Percentiles rank a stretch among this genome's conserved stretches.
These are phyloP conservation scores for Ajuga chamaepitys DNA, from an alignment of 257 asterid species.

Conservation along the genomic window DNA sequence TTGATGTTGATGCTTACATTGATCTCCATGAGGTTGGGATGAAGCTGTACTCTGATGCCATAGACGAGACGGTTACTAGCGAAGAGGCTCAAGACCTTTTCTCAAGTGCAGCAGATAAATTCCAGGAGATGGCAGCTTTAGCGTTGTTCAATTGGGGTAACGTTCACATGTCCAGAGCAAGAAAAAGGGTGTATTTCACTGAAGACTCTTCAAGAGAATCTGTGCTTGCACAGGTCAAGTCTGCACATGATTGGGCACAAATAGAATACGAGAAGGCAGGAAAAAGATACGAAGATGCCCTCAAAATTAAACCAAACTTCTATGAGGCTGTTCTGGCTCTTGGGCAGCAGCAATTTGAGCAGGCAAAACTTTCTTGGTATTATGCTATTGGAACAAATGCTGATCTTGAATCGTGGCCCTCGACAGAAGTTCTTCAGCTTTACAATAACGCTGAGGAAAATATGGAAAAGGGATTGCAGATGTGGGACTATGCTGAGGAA, in stretches of 20 bases:
- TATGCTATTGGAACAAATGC: slow-evolving; percentile 42
- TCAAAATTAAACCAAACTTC: slow-evolving; percentile 51
- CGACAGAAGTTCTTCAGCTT: slow-evolving; percentile 49
- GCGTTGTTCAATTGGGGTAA: slow-evolving; percentile 88
- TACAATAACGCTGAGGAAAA: slow-evolving; percentile 73
- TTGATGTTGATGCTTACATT: slow-evolving; percentile 61
- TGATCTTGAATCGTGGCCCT: slow-evolving; percentile 62
- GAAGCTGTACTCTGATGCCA: slow-evolving; percentile 70
- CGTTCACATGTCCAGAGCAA: slow-evolving; percentile 74
- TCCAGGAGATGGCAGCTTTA: slow-evolving; percentile 80
- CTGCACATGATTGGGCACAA: slow-evolving; percentile 64
- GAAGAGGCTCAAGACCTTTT: slow-evolving; percentile 79
- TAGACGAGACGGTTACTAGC: slow-evolving; percentile 74
- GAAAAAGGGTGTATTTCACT: slow-evolving; percentile 47
- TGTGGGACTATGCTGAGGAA: slow-evolving; percentile 68
- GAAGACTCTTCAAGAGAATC: slow-evolving; percentile 55
- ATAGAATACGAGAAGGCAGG: slow-evolving; percentile 56
- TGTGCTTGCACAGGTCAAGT: slow-evolving; percentile 35
- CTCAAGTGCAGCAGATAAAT: slow-evolving; percentile 54
- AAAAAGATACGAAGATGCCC: slow-evolving; percentile 63
- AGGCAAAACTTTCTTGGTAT: slow-evolving; percentile 82
- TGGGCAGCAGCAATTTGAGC: slow-evolving; percentile 77
- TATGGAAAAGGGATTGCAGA: slow-evolving; percentile 72
- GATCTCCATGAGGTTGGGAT: slow-evolving; percentile 71
- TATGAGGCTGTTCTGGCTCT: slow-evolving; percentile 70